Conservation (phyloP, 2,329 filamentous ascomycete genomes). For the Claviceps sp. region DNA sequence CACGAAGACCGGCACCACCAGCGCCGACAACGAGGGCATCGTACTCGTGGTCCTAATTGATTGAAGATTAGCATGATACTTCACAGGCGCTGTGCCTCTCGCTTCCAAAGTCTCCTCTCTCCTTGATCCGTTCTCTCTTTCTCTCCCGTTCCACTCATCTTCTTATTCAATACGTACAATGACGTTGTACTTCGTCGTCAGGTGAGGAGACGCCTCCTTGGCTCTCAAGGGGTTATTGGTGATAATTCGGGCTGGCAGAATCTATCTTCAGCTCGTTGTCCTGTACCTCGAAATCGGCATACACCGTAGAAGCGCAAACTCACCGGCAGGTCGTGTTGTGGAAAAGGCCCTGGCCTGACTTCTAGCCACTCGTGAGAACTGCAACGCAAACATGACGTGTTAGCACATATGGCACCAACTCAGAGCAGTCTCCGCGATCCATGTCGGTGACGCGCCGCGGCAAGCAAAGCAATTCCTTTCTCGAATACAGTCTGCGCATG, state of each 20-base stretch:
- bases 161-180: constrained; percentile 48
- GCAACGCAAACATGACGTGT: background rate
- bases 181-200: constrained; percentile 85
- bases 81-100: background rate
- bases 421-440: too few relatives aligned
- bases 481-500: too few relatives aligned
- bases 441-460: too few relatives aligned
- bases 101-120: background rate
- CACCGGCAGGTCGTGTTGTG: constrained; percentile 69
- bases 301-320: constrained; percentile 13
- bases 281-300: background rate
- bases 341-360: constrained; percentile 70
- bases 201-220: constrained; percentile 79
- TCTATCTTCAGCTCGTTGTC: background rate
- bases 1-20: constrained; percentile 68
- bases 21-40: constrained; percentile 91
- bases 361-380: constrained; percentile 53
- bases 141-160: background rate
- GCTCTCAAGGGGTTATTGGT: constrained; percentile 76
- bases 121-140: background rate
- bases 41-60: constrained; percentile 77
- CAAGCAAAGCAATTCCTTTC: too few relatives aligned
- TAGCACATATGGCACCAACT: background rate
- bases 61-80: background rate
- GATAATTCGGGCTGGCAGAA: constrained; percentile 60